Conservation (phyloP, 2,329 filamentous ascomycete genomes). For the Aspergillus sp. region DNA sequence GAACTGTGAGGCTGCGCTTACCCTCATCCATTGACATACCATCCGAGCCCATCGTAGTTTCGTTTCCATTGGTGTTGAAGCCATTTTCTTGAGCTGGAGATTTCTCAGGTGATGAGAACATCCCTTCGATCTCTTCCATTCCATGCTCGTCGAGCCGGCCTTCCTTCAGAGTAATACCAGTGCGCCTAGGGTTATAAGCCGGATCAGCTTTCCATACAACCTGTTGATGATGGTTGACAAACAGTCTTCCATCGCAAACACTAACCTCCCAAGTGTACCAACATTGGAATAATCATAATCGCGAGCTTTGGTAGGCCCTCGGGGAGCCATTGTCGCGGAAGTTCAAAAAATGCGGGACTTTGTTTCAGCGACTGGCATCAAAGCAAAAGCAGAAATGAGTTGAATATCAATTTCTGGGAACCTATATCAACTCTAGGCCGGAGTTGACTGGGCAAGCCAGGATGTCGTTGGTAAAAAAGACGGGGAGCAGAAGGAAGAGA, state of each 20-base stretch:
- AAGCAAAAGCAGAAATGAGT: not conserved
- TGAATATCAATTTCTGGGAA: not conserved
- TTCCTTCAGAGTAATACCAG: constrained; percentile 75
- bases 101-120: constrained; percentile 83
- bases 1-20: constrained; percentile 26
- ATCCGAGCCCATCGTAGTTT: constrained; percentile 50
- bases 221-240: constrained; percentile 4
- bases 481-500: not conserved
- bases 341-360: constrained; percentile 7
- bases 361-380: not conserved
- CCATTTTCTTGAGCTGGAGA: constrained; percentile 38
- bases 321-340: constrained; percentile 30
- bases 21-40: constrained; percentile 62
- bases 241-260: constrained; percentile 1
- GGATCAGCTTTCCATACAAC: no score
- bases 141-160: constrained; percentile 85
- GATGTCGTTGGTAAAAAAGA: no score
- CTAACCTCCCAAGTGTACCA: constrained; percentile 44
- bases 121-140: constrained; percentile 77
- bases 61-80: constrained; percentile 28
- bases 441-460: no score
- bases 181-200: constrained; percentile 60
- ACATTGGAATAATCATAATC: constrained; percentile 46
- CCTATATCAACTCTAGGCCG: no score
- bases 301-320: constrained; percentile 37